These are phyloP conservation scores for Aspergillus homomorphus DNA, from an alignment of 495 filamentous ascomycete genomes.

Conservation along the genomic window DNA sequence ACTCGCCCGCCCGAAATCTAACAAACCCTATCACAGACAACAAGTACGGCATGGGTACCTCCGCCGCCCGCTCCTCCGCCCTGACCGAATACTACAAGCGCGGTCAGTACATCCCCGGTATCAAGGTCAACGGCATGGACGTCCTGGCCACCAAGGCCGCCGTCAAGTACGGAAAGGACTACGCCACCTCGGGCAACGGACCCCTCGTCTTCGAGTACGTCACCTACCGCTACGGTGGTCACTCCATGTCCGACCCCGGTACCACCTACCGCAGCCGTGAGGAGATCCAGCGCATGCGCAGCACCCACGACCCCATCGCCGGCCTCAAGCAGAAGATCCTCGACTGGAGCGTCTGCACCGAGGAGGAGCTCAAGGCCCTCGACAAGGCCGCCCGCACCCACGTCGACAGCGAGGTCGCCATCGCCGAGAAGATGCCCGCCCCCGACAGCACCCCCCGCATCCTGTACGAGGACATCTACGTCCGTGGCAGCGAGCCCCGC, in stretches of 20 bases:
- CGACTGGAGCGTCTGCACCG: slow-evolving; percentile 86
- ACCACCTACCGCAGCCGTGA: slow-evolving; percentile 99
- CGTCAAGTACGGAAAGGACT: slow-evolving; percentile 86
- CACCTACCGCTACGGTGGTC: slow-evolving; percentile 97
- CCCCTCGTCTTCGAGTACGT: slow-evolving; percentile 97
- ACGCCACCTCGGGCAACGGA: slow-evolving; percentile 74
- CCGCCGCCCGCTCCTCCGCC: slow-evolving; percentile 88
- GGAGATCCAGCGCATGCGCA: slow-evolving; percentile 98
- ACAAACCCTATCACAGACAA: slow-evolving; percentile 66
- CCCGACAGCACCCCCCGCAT: slow-evolving; percentile 76
- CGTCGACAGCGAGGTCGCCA: slow-evolving; percentile 87
- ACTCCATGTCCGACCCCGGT: slow-evolving; percentile 99
- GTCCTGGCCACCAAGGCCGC: slow-evolving; percentile 97
- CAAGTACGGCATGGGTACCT: slow-evolving; percentile 99
- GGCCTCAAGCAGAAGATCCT: slow-evolving; percentile 97
- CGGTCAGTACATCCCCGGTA: slow-evolving; percentile 98
- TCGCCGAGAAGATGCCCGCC: slow-evolving; percentile 78
- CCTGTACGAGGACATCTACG: slow-evolving; percentile 97
- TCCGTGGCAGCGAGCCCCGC: slow-evolving; percentile 80
- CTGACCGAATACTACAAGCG: slow-evolving; percentile 99
- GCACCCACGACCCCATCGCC: slow-evolving; percentile 96
- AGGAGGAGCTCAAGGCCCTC: slow-evolving; percentile 95
- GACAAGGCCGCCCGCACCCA: slow-evolving; percentile 84
- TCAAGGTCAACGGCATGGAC: slow-evolving; percentile 99
- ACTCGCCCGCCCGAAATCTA: background rate